Percentiles rank a stretch among this genome's conserved stretches.
phyloP scores from a whole-genome alignment of 371 early-diverging fungal species.

The Saksenaea vasiformis region DNA sequence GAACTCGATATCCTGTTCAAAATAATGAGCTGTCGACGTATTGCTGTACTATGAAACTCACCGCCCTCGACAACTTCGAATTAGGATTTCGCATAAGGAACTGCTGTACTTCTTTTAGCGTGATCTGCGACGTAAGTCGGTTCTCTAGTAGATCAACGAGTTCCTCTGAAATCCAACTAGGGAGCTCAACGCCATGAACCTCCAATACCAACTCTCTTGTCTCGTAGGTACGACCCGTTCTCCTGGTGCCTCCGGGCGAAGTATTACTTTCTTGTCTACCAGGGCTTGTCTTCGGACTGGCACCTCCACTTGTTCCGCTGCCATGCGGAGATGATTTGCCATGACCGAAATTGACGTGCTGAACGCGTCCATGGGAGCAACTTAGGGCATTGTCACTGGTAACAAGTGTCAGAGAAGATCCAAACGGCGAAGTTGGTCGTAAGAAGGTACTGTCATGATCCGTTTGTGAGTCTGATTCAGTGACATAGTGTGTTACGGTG shows the following conservation, averaged over 20 bases:
- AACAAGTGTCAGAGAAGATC: not conserved
- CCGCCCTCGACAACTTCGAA: slow-evolving; percentile 65
- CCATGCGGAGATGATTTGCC: slow-evolving; percentile 33
- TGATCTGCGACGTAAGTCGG: slow-evolving; percentile 62
- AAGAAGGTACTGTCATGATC: not conserved
- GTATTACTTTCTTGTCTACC: slow-evolving; percentile 7
- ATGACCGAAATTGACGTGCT: slow-evolving; percentile 17
- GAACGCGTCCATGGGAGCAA: slow-evolving; percentile 19
- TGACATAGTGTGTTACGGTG: not conserved
- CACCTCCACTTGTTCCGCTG: not conserved
- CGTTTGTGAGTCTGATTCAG: not conserved
- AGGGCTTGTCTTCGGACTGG: slow-evolving; percentile 16
- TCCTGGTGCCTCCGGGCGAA: not conserved
- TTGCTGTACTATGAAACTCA: slow-evolving; percentile 17
- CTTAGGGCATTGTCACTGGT: slow-evolving; percentile 13
- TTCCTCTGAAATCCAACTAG: slow-evolving; percentile 66
- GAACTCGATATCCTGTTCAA: slow-evolving; percentile 63
- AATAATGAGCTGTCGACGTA: not conserved
- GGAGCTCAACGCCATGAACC: slow-evolving; percentile 76
- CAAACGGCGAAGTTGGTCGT: not conserved
- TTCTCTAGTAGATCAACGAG: slow-evolving; percentile 69
- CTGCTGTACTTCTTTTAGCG: slow-evolving; percentile 67
- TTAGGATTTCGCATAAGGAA: slow-evolving; percentile 74
- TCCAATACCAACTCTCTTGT: slow-evolving; percentile 66
- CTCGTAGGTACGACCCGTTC: slow-evolving; percentile 22